Evolutionary conservation across 768 basidiomycete species (phyloP), one percentile per base, ranked within the genome.

Genomic region (Auricularia sp.): DNA sequence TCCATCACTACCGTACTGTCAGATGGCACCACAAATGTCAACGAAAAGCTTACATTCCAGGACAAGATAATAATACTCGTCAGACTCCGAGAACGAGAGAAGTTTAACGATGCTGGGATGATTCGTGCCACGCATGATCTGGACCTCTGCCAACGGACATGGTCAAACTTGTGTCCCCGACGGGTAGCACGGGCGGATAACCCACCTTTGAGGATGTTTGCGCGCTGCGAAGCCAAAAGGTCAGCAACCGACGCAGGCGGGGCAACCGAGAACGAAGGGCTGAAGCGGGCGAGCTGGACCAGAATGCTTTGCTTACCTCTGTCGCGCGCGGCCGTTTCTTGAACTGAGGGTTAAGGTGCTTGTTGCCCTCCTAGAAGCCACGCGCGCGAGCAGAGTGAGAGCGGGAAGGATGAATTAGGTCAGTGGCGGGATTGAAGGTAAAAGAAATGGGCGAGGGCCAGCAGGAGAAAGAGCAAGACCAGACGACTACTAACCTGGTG

Each of bases 261-360:
- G 56, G 65, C 14, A 21, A 51, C 47, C 47, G 47, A 18, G 21
- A 51, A 18, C 11, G 44, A 35, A 24, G n/a, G 51, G 18, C 63
- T 21, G 13, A 37, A 29, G 13, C 45, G 45, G 35, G 13, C n/a
- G 65, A 1, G 54, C 33, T 61, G 54, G 63, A 33, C 21, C 47
- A 33, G 47, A 59, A 63, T 44, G 37, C 45, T 66, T 39, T 67
- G 74, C 77, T 81, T 85, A 97, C 95, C 95, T 97, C 95, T 83
- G 92, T 96, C 75, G 89, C 90, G 82, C 94, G 91, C 82, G 95
- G 92, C 81, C 90, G 92, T 81, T 94, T 94, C 82, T 95, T 95
- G 81, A 96, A 95, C 75, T 91, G 86, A 67, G 87, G 82, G 76
- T 94, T 95, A 74, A 98, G 81, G 78, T 96, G 92, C 77, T 91